Evolutionary conservation across 495 filamentous ascomycete species (phyloP).

Genomic region (Daldinia decipiens): DNA sequence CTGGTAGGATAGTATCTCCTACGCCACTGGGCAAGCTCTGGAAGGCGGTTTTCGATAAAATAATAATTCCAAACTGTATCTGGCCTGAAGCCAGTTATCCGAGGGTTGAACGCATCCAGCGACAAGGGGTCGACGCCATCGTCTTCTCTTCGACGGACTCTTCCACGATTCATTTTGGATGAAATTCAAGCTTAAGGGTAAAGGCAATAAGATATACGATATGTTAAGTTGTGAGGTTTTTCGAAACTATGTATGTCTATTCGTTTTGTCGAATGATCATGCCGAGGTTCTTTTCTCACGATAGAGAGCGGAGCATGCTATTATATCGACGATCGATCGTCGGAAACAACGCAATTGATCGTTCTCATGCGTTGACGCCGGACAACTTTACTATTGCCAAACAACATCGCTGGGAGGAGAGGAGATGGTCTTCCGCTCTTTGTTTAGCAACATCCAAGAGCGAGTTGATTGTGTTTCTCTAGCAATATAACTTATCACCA

Average conservation of each 20-base stretch:
- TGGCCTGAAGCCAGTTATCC: fast-evolving
- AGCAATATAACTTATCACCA: not conserved
- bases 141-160: not conserved
- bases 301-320: not conserved
- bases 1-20: not conserved
- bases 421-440: not conserved
- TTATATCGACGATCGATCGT: not conserved
- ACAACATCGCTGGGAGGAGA: not conserved
- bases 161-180: not conserved
- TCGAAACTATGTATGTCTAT: not conserved
- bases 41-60: not conserved
- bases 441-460: not conserved
- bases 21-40: not conserved
- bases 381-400: not conserved
- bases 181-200: no score
- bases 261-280: not conserved
- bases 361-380: not conserved
- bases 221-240: not conserved
- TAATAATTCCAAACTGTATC: no score
- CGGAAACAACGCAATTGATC: not conserved
- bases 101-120: not conserved
- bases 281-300: not conserved
- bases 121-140: not conserved
- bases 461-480: not conserved
- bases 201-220: not conserved